A percentile compares a stretch with the other conserved stretches of the same genome.
These are phyloP conservation scores for Solanum arcanum DNA, from an alignment of 257 asterid species.

Conservation along the genomic window DNA sequence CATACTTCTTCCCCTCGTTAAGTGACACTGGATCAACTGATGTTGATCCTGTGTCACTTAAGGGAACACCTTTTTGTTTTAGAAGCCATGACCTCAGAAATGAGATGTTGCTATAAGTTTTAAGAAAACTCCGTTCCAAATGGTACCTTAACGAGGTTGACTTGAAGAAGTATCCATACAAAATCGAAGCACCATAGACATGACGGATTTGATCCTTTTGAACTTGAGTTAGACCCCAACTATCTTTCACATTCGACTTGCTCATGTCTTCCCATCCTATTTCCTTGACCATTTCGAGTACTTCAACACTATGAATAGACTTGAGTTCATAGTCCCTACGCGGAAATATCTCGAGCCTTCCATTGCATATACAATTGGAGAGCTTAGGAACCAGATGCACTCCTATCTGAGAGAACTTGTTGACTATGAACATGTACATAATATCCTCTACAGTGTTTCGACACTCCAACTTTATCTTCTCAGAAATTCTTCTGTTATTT, in stretches of 20 bases:
- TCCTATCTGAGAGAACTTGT: conserved; percentile 46
- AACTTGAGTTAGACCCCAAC: conserved; percentile 41
- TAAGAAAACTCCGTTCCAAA: conserved; percentile 38
- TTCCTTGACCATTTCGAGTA: conserved; percentile 55
- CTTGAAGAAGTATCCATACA: conserved; percentile 75
- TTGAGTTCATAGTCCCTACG: conserved; percentile 72
- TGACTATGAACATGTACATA: conserved; percentile 40
- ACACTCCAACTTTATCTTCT: conserved; percentile 38
- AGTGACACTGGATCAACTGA: conserved; percentile 18
- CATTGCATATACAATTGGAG: conserved; percentile 55
- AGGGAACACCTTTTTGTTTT: conserved; percentile 13
- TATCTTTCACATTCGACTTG: conserved; percentile 28
- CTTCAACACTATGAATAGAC: conserved; percentile 63
- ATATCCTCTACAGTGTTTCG: conserved; percentile 57
- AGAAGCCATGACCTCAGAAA: conserved; percentile 10
- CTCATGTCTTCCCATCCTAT: conserved; percentile 29
- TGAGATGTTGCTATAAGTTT: background rate
- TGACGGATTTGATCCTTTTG: conserved; percentile 30
- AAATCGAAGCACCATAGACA: conserved; percentile 49
- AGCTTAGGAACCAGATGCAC: conserved; percentile 70
- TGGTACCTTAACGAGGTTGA: conserved; percentile 54
- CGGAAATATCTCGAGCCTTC: conserved; percentile 71
- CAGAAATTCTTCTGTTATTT: conserved; percentile 71
- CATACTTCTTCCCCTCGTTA: conserved; percentile 3
- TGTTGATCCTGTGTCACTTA: conserved; percentile 8